A percentile compares a stretch with the other conserved stretches of the same genome.
These are phyloP conservation scores for Ophiostoma ulmi DNA, from an alignment of 2,329 filamentous ascomycete species.

Conservation along the genomic window DNA sequence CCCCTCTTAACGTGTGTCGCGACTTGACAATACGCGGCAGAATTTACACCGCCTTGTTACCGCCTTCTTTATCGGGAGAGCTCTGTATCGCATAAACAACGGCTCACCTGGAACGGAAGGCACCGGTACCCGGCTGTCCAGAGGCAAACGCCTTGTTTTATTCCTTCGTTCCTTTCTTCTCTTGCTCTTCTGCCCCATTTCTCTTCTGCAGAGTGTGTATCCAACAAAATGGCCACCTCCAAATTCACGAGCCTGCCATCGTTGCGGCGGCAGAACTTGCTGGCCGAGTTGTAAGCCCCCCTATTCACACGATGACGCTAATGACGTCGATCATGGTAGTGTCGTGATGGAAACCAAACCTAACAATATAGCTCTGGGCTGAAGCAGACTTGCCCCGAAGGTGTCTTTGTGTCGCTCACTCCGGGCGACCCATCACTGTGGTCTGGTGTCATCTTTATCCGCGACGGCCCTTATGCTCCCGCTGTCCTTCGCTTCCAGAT, in stretches of 20 bases:
- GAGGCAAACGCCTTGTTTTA: neutral
- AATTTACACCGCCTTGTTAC: conserved; percentile 17
- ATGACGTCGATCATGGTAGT: neutral
- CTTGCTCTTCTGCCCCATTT: neutral
- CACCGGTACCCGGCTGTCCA: neutral
- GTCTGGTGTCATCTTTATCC: conserved; percentile 88
- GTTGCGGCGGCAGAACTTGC: conserved; percentile 67
- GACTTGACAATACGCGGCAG: conserved; percentile 8
- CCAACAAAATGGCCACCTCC: conserved; percentile 39
- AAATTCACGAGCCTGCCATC: conserved; percentile 47
- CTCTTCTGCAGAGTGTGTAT: neutral
- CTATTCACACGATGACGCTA: neutral
- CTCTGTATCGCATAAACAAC: conserved; percentile 16
- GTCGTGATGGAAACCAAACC: neutral
- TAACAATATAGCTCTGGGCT: conserved; percentile 64
- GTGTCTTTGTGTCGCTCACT: conserved; percentile 79
- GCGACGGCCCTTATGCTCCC: conserved; percentile 82
- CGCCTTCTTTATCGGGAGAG: conserved; percentile 18
- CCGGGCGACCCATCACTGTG: conserved; percentile 76
- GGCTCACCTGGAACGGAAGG: conserved; percentile 14
- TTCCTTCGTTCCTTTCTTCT: neutral
- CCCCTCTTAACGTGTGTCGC: neutral
- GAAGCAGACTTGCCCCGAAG: conserved; percentile 75
- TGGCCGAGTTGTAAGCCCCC: conserved; percentile 69
- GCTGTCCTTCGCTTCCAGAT: conserved; percentile 87